Evolutionary conservation across 208 protist genomes (phyloP).

Genomic region (Vickermania ingenoplastis): DNA sequence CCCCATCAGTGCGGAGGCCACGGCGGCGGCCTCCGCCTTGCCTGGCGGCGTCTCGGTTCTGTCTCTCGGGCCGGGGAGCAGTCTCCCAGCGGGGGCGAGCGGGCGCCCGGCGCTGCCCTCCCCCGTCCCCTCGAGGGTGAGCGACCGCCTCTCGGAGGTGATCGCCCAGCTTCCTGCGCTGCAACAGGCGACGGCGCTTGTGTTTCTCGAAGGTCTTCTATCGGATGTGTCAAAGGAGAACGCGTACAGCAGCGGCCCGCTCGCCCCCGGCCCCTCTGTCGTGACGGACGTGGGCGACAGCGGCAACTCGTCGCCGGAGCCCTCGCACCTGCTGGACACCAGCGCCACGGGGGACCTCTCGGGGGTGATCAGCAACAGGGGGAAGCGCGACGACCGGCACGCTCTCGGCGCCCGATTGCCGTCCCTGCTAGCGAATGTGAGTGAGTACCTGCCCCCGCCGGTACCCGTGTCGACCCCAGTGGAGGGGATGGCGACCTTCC

Average conservation of each 20-base stretch:
- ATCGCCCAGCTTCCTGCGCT: conserved; percentile 33
- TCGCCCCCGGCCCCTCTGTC: too few species aligned
- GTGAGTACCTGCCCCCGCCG: neutral
- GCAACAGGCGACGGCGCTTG: conserved; percentile 41
- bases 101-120: neutral
- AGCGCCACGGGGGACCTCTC: neutral
- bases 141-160: conserved; percentile 18
- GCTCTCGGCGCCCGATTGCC: neutral
- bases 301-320: neutral
- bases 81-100: neutral
- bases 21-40: neutral
- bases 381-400: neutral
- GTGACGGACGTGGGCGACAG: neutral
- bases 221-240: neutral
- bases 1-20: neutral
- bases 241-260: too few species aligned
- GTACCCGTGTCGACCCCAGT: neutral
- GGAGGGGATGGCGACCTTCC: neutral
- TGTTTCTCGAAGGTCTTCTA: conserved; percentile 54
- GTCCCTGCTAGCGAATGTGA: neutral
- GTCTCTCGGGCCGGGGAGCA: neutral
- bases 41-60: neutral
- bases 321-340: neutral
- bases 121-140: conserved; percentile 4
- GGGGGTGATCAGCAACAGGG: neutral